These are phyloP conservation scores for Aureobasidium vineae DNA, from an alignment of 2,329 filamentous ascomycete genomes.

Conservation along the genomic window DNA sequence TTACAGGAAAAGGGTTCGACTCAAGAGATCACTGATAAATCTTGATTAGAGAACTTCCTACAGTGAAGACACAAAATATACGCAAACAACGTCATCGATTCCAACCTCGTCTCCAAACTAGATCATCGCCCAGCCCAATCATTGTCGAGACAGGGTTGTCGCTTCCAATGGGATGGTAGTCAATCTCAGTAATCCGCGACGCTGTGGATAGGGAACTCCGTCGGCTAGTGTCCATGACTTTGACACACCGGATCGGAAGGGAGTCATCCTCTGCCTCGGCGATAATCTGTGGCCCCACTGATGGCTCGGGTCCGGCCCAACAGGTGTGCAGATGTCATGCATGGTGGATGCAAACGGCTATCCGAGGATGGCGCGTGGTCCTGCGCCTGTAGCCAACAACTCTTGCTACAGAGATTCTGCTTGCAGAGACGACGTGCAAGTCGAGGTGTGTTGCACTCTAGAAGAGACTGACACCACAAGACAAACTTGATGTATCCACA, in stretches of 20 bases:
- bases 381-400: not conserved
- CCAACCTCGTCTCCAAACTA: not conserved
- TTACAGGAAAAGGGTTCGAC: not conserved
- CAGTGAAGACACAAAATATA: not conserved
- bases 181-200: not conserved
- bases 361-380: slow-evolving; percentile 6
- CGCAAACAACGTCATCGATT: slow-evolving; percentile 1
- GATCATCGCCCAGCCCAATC: not conserved
- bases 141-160: not conserved
- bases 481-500: not conserved
- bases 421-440: slow-evolving; percentile 1
- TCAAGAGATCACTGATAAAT: not conserved
- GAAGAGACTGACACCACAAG: not conserved
- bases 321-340: slow-evolving; percentile 21
- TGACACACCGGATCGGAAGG: not conserved
- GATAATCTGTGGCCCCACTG: slow-evolving; percentile 14
- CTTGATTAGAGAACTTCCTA: not conserved
- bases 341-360: not conserved
- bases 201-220: not conserved
- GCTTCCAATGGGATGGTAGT: not conserved
- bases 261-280: slow-evolving; percentile 2
- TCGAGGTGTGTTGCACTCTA: not conserved
- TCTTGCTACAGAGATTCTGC: not conserved
- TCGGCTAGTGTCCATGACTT: not conserved
- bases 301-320: slow-evolving; percentile 9